phyloP scores from a whole-genome alignment of 2,329 filamentous ascomycete species.

The Fusarium sterilihyphosum region DNA sequence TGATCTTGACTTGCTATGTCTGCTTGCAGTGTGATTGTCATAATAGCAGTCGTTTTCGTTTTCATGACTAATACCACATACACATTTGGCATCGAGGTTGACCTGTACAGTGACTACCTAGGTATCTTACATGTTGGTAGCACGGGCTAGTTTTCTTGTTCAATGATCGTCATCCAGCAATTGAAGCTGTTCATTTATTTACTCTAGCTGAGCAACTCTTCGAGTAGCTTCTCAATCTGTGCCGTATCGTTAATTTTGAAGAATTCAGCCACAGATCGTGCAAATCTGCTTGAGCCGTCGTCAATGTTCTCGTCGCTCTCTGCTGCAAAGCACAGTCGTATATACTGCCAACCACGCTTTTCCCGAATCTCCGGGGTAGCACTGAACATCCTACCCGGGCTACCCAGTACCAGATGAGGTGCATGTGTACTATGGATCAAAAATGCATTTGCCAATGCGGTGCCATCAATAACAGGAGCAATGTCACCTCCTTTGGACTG shows the following conservation, averaged over 20 bases:
- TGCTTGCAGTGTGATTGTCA: not conserved
- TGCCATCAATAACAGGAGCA: constrained; percentile 59
- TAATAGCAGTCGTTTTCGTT: not conserved
- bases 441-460: constrained; percentile 70
- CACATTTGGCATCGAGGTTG: not conserved
- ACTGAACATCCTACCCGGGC: constrained; percentile 79
- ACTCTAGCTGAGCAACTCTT: constrained; percentile 44
- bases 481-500: constrained; percentile 43
- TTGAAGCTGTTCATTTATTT: not conserved
- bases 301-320: constrained; percentile 77
- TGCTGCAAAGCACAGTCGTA: constrained; percentile 86
- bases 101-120: not conserved
- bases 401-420: constrained; percentile 75
- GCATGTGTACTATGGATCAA: constrained; percentile 77
- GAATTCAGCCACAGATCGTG: constrained; percentile 75
- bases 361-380: constrained; percentile 68
- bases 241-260: constrained; percentile 77
- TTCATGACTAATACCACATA: not conserved
- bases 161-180: not conserved
- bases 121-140: not conserved
- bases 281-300: constrained; percentile 70
- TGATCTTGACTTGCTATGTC: not conserved
- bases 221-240: constrained; percentile 72
- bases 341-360: constrained; percentile 74
- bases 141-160: not conserved